A percentile compares a stretch with the other conserved stretches of the same genome.
phyloP scores from a whole-genome alignment of 2,329 filamentous ascomycete species.

The Neobulgaria alba region DNA sequence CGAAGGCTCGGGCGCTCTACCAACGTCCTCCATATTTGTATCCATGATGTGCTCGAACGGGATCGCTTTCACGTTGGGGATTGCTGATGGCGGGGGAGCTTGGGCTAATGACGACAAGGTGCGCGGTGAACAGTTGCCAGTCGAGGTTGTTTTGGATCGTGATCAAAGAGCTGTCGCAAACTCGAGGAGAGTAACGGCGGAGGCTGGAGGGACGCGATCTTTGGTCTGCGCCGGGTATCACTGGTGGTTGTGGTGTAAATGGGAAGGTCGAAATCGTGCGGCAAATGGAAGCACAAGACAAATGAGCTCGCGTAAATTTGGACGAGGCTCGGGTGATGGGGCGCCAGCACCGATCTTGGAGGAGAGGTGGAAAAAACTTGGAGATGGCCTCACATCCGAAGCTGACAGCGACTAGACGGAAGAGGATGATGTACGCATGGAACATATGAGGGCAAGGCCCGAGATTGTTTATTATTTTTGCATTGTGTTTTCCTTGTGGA shows the following conservation, averaged over 20 bases:
- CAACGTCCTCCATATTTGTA: conserved; percentile 98
- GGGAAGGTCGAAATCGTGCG: not conserved
- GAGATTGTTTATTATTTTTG: too few relatives aligned
- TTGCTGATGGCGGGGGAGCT: conserved; percentile 21
- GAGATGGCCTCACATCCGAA: too few relatives aligned
- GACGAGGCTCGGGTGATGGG: not conserved
- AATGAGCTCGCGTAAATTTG: not conserved
- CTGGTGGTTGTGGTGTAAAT: conserved; percentile 13
- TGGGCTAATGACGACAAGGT: conserved; percentile 21
- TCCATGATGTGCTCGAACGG: conserved; percentile 53
- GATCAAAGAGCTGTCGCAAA: conserved; percentile 7
- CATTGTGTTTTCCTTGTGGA: too few relatives aligned
- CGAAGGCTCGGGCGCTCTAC: conserved; percentile 70
- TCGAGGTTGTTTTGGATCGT: conserved; percentile 9
- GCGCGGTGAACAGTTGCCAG: conserved; percentile 12
- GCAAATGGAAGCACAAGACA: not conserved
- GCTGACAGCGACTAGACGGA: too few relatives aligned
- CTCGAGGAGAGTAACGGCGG: conserved; percentile 1
- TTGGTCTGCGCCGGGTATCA: conserved; percentile 18
- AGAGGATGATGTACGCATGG: too few relatives aligned
- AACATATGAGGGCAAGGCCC: too few relatives aligned
- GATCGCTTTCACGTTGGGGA: conserved; percentile 6
- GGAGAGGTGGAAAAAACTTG: too few relatives aligned
- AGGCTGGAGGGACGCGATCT: conserved; percentile 9
- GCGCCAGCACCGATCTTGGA: too few relatives aligned